Base-by-base conservation (phyloP, 495 filamentous ascomycete genomes). In the Hypoxylon lienhwacheense region DNA sequence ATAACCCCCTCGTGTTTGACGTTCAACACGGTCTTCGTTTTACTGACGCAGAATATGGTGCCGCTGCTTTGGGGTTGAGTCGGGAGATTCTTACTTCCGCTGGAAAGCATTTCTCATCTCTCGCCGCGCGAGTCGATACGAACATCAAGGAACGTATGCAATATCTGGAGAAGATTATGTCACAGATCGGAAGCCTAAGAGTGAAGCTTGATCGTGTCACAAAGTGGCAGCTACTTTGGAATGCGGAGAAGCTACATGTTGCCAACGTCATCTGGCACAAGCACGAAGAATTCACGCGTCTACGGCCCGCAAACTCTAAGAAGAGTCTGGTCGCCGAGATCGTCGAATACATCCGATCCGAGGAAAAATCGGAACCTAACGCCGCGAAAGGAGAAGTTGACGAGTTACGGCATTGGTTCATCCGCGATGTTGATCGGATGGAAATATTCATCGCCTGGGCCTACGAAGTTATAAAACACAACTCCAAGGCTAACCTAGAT, bases 181-280 rank as follows among this genome's bases (percentile, higher is more conserved):
- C 72, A 10, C 77, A 90, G 46, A 72, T 97, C 14, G 75, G 75
- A 73, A 65, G 76, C 66, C 63, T 74, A 59, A 44, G 70, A 14
- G 70, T 76, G 26, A 64, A 70, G 20, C 58, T 97, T 10, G 81
- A 87, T 37, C 77, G 77, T 17, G 69, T 68, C 14, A 81, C 82
- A 4, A 82, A 80, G 61, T 98, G 91, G 92, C 77, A 84, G 51
- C 67, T 98, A 4, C 76, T 97, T n/a, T 89, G 85, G 80, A 83
- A 88, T 60, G 91, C 91, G 0, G 93, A 97, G 65, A 96, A 90
- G 66, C 80, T 96, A 59, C 84, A 85, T 29, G 88, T 90, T 24
- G 92, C 91, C n/a, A 80, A 79, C 34, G 78, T 81, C 26, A 77
- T 97, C 53, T 97, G 91, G 91, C 81, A 83, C 48, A 70, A 78